phyloP scores from a whole-genome alignment of 1,284 basidiomycete genomes.

The Xerocomus cyaneibrunnescens region DNA sequence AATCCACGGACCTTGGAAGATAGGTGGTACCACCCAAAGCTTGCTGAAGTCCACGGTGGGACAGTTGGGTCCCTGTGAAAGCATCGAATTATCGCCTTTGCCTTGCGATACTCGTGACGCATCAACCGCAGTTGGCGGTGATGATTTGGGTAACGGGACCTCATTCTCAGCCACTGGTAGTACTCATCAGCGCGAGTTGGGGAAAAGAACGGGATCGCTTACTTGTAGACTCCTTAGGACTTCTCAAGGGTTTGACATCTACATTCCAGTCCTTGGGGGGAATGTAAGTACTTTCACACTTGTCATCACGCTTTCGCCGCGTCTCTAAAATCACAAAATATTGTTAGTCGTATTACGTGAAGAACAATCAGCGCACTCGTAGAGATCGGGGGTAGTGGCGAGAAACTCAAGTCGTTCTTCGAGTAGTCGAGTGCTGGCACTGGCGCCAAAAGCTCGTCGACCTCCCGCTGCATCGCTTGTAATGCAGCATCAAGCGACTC shows the following conservation, averaged over 20 bases:
- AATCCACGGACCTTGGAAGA: slow-evolving; percentile 6
- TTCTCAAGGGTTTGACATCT: no score
- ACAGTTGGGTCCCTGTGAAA: not conserved
- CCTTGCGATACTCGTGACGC: not conserved
- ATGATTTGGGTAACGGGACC: not conserved
- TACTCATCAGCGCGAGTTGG: slow-evolving; percentile 2
- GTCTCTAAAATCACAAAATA: not conserved
- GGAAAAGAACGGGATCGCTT: not conserved
- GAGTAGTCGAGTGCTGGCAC: not conserved
- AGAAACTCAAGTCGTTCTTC: slow-evolving; percentile 12
- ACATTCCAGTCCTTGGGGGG: not conserved
- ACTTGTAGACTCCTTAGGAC: slow-evolving; percentile 1
- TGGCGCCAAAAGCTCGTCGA: no score
- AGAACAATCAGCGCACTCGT: slow-evolving; percentile 5
- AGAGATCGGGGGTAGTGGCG: not conserved
- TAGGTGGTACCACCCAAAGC: slow-evolving; percentile 1
- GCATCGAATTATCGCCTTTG: slow-evolving; percentile 3
- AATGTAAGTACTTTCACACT: not conserved
- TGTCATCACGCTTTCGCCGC: not conserved
- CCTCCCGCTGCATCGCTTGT: not conserved
- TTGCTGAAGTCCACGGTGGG: slow-evolving; percentile 3
- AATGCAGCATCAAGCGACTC: slow-evolving; percentile 12
- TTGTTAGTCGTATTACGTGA: not conserved
- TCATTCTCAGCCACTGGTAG: no score
- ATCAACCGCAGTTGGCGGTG: slow-evolving; percentile 8